Evolutionary conservation across 1,284 basidiomycete species (phyloP).

Genomic region (Ganoderma multipileum): DNA sequence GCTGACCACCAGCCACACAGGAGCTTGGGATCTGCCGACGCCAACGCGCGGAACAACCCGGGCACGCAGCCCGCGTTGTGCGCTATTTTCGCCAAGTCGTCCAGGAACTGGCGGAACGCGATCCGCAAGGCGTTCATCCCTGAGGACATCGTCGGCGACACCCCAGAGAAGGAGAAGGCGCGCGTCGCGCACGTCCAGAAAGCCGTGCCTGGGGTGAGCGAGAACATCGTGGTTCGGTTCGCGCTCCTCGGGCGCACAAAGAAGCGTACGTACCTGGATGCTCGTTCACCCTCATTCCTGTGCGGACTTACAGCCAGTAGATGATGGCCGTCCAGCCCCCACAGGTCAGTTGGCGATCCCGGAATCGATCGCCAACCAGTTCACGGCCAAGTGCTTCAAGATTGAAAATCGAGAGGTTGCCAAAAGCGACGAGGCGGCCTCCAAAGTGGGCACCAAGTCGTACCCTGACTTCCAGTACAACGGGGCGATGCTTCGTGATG

Average conservation of each 20-base stretch:
- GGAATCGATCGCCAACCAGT: not conserved
- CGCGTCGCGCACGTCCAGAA: not conserved
- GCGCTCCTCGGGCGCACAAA: not conserved
- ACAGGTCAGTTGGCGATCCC: not conserved
- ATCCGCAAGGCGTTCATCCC: slow-evolving; percentile 7
- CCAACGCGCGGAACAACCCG: not conserved
- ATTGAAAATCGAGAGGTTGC: not conserved
- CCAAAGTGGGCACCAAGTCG: not conserved
- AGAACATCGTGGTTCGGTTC: not conserved
- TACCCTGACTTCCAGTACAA: slow-evolving; percentile 3
- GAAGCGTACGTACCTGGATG: not conserved
- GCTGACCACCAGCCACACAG: not conserved
- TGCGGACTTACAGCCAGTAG: no score
- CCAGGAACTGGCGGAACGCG: not conserved
- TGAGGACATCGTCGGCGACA: not conserved
- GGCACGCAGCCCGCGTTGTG: not conserved
- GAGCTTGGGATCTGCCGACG: not conserved
- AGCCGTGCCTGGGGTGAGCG: not conserved
- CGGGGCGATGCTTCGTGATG: not conserved
- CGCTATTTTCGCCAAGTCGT: slow-evolving; percentile 3
- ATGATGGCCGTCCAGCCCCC: not conserved
- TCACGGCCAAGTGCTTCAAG: not conserved
- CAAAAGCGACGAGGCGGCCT: not conserved
- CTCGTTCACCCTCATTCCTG: no score
- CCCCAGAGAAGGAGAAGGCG: not conserved